These are phyloP conservation scores for Hypoxylon sp. DNA, from an alignment of 2,329 filamentous ascomycete genomes.

Conservation along the genomic window DNA sequence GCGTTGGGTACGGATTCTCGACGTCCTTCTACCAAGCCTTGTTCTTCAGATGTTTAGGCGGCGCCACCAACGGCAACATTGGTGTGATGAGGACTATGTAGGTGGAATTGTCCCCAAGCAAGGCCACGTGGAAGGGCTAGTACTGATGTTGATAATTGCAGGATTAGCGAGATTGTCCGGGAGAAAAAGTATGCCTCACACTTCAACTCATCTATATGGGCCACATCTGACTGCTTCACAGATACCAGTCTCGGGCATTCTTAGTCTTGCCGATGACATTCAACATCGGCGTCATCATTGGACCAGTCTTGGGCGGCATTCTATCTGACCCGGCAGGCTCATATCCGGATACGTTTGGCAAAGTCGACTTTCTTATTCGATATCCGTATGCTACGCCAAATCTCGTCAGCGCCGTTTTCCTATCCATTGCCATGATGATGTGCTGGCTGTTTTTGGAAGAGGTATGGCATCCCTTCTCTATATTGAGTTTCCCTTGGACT, in stretches of 20 bases:
- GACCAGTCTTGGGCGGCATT: slow-evolving; percentile 59
- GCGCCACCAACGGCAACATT: slow-evolving; percentile 75
- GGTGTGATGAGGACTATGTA: slow-evolving; percentile 78
- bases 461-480: slow-evolving; percentile 40
- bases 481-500: not conserved
- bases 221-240: slow-evolving; percentile 30
- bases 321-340: slow-evolving; percentile 55
- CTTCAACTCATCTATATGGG: not conserved
- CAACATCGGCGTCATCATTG: slow-evolving; percentile 70
- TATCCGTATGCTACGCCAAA: slow-evolving; percentile 66
- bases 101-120: slow-evolving; percentile 17
- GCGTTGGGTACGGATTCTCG: slow-evolving; percentile 75
- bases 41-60: slow-evolving; percentile 70
- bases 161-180: slow-evolving; percentile 54
- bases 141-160: slow-evolving; percentile 29
- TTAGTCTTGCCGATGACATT: slow-evolving; percentile 71
- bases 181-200: slow-evolving; percentile 51
- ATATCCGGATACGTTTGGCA: slow-evolving; percentile 56
- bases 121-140: not conserved
- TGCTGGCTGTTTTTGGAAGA: slow-evolving; percentile 63
- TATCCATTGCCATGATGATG: slow-evolving; percentile 52
- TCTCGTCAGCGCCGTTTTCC: slow-evolving; percentile 58
- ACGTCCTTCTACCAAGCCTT: slow-evolving; percentile 67
- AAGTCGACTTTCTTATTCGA: slow-evolving; percentile 53
- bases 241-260: slow-evolving; percentile 54